Conservation (phyloP, 495 filamentous ascomycete species). For the Penicillium roqueforti region DNA sequence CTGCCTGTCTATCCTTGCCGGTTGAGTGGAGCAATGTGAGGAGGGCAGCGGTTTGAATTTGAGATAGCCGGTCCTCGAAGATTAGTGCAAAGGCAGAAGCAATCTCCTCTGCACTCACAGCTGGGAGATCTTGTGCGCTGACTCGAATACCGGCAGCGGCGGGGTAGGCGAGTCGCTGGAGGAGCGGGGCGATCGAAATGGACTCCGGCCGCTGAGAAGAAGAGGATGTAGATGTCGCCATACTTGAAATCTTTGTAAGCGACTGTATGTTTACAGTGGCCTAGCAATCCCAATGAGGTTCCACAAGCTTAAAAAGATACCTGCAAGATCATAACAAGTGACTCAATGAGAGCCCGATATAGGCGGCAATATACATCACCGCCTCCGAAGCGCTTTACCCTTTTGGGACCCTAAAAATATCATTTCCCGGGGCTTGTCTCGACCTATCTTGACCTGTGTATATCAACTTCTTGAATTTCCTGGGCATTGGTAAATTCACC, state of each 20-base stretch:
- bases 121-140: slow-evolving; percentile 73
- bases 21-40: slow-evolving; percentile 88
- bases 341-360: slow-evolving; percentile 14
- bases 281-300: neutral
- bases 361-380: slow-evolving; percentile 20
- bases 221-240: slow-evolving; percentile 18
- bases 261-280: neutral
- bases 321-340: neutral
- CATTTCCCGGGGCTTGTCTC: slow-evolving; percentile 13
- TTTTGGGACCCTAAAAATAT: slow-evolving; percentile 28
- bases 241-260: neutral
- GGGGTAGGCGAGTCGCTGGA: slow-evolving; percentile 73
- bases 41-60: slow-evolving; percentile 77
- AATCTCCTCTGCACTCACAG: slow-evolving; percentile 76
- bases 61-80: slow-evolving; percentile 78
- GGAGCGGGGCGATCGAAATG: slow-evolving; percentile 76
- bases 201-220: slow-evolving; percentile 29
- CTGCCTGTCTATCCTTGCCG: slow-evolving; percentile 66
- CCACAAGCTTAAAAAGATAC: neutral
- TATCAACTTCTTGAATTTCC: slow-evolving; percentile 12
- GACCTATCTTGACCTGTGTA: slow-evolving; percentile 15
- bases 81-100: slow-evolving; percentile 81
- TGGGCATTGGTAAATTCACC: slow-evolving; percentile 1
- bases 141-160: slow-evolving; percentile 50
- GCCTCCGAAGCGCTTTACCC: slow-evolving; percentile 11